These are phyloP conservation scores for Chlamydomonas eustigma DNA, from an alignment of 139 green algal species.

Conservation along the genomic window DNA sequence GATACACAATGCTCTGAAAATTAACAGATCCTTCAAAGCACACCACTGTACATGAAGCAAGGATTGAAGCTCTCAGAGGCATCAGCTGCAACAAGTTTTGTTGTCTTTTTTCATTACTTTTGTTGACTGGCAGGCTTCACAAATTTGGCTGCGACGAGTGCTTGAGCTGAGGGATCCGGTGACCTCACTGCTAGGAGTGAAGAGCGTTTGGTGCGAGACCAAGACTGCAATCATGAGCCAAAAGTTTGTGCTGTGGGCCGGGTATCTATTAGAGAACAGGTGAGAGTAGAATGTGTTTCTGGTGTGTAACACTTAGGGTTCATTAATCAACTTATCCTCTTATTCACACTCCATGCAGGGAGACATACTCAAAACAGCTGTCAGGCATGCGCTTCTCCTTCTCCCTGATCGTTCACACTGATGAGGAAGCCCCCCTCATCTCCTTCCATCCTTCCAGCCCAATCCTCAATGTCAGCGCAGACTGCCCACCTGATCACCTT, in stretches of 20 bases:
- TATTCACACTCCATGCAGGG: too few species aligned
- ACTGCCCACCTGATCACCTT: constrained; percentile 70
- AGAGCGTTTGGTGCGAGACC: constrained; percentile 79
- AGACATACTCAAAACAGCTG: too few species aligned
- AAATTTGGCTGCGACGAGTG: constrained; percentile 63
- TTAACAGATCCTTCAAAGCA: too few species aligned
- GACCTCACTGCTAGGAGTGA: constrained; percentile 64
- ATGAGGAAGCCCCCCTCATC: constrained; percentile 59
- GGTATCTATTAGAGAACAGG: constrained; percentile 66
- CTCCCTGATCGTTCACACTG: constrained; percentile 77
- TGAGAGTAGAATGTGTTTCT: too few species aligned
- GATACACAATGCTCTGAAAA: too few species aligned
- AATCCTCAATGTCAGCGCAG: constrained; percentile 80
- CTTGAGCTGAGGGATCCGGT: constrained; percentile 59
- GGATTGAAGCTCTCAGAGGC: too few species aligned
- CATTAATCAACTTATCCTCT: too few species aligned
- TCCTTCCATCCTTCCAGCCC: constrained; percentile 66
- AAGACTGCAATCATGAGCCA: constrained; percentile 62
- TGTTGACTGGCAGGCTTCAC: constrained; percentile 62
- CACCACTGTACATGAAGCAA: too few species aligned
- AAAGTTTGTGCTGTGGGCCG: constrained; percentile 87
- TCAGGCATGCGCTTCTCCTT: too few species aligned
- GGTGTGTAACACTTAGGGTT: too few species aligned
- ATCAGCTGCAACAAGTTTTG: too few species aligned
- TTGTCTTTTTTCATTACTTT: too few species aligned